Evolutionary conservation across 2,329 filamentous ascomycete species (phyloP), one percentile per base, ranked within the genome.

Genomic region (Xylariaceae sp.): DNA sequence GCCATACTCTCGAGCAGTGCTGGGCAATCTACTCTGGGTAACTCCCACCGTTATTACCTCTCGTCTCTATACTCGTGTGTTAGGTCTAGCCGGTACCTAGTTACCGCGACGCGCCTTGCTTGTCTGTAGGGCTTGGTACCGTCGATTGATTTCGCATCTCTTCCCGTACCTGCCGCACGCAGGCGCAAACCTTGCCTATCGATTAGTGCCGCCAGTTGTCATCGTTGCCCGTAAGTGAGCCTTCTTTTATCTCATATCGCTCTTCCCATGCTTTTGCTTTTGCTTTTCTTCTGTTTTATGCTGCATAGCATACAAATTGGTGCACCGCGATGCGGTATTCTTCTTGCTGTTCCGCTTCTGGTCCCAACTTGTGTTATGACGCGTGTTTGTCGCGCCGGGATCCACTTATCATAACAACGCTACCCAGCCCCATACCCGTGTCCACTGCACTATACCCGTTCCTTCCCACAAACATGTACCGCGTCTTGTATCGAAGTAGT

Each of bases 311-410:
- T 51, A 31, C 35, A 37, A 19, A 19, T 19, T 19, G 19, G 19
- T 19, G 19, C 19, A 19, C 19, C 19, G 19, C 44, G 35, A 44
- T 42, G 44, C 40, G 27, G 19, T 19, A 26, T 40, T 34, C 11
- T 9, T 30, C n/a, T 32, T 30, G 43, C 43, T 34, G 34, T 39
- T 26, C 11, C 50, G 35, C 50, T 31, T 40, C 52, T 39, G 50
- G 47, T 47, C 44, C 52, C 29, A 45, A 47, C 27, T 41, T 47
- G n/a, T 49, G n/a, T 49, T 47, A 53, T 56, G 50, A 60, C 58
- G 58, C 58, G 58, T 60, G 35, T 55, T 49, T 48, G 42, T 48
- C 58, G 50, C 50, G 53, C 51, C 50, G 42, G 52, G 19, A 56
- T 46, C 55, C 50, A 55, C 50, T 53, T 53, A 51, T 55, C 58